Conservation (phyloP, 1,139 yeast species). For the Zygosaccharomyces pseudobailii region DNA sequence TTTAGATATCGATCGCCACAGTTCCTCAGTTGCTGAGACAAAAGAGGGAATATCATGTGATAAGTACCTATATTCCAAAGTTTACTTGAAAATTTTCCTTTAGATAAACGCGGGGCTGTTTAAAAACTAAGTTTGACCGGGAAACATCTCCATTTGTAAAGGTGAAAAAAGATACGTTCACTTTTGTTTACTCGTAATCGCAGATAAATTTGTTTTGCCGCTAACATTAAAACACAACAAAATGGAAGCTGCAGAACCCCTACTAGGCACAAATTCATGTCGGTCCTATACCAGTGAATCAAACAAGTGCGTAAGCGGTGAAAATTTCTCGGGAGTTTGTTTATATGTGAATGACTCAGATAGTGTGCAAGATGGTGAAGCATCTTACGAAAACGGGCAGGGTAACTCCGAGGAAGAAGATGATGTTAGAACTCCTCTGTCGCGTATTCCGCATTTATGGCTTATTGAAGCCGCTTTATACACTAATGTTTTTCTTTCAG, state of each 20-base stretch:
- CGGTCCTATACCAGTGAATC: background rate
- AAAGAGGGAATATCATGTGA: too few species aligned
- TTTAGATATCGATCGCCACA: too few species aligned
- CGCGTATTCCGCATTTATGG: slow-evolving; percentile 12
- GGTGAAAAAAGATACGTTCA: too few species aligned
- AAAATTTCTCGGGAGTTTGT: background rate
- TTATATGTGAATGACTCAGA: background rate
- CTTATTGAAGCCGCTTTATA: slow-evolving; percentile 16
- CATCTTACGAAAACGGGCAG: background rate
- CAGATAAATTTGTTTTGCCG: too few species aligned
- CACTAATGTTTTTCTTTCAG: slow-evolving; percentile 43
- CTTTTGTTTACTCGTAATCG: too few species aligned
- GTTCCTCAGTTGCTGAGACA: too few species aligned
- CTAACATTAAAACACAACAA: background rate
- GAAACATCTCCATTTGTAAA: background rate
- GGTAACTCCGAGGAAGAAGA: slow-evolving; percentile 7
- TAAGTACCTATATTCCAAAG: too few species aligned
- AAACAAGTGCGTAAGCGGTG: background rate
- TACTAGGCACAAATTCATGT: background rate
- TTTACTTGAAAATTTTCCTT: background rate
- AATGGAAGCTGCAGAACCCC: background rate
- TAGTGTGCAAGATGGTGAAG: background rate
- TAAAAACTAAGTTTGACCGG: background rate
- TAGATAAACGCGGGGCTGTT: background rate
- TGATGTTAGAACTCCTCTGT: slow-evolving; percentile 3